Conservation (phyloP, 1,139 yeast species). For the Sugiyamaella paludigena region DNA sequence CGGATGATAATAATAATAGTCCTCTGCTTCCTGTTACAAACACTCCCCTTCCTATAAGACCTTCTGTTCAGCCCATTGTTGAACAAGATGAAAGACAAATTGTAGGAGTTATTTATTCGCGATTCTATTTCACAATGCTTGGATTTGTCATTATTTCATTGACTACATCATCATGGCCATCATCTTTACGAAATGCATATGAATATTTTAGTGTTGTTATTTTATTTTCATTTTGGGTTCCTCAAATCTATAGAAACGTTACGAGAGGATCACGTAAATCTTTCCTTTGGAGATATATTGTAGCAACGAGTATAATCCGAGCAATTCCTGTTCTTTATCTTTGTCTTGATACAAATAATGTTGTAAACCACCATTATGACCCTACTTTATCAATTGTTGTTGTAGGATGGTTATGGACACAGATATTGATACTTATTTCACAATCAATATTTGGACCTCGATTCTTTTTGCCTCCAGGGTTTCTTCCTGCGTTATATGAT, state of each 20-base stretch:
- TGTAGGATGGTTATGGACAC: conserved; percentile 54
- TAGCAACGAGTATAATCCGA: conserved; percentile 64
- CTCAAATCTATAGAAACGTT: conserved; percentile 80
- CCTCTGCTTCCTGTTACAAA: conserved; percentile 16
- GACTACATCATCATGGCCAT: conserved; percentile 65
- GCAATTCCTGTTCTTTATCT: conserved; percentile 64
- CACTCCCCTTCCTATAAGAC: conserved; percentile 2
- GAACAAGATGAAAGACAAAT: conserved; percentile 55
- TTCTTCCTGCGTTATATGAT: conserved; percentile 76
- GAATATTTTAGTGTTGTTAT: conserved; percentile 55
- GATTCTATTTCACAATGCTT: conserved; percentile 61
- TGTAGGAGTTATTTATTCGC: conserved; percentile 58
- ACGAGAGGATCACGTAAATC: conserved; percentile 65
- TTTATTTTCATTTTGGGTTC: conserved; percentile 81
- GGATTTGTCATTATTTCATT: conserved; percentile 56
- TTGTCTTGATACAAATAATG: conserved; percentile 41
- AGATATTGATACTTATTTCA: conserved; percentile 52
- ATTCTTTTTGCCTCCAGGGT: conserved; percentile 73
- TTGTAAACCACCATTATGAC: conserved; percentile 60
- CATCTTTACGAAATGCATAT: conserved; percentile 50
- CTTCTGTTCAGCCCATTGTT: conserved; percentile 11
- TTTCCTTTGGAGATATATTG: conserved; percentile 66
- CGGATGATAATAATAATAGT: conserved; percentile 4
- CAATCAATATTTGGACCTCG: conserved; percentile 75
- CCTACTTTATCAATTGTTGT: conserved; percentile 47